A percentile compares a stretch with the other conserved stretches of the same genome.
phyloP scores from a whole-genome alignment of 2,329 filamentous ascomycete genomes.

The Trichoderma simmonsii region DNA sequence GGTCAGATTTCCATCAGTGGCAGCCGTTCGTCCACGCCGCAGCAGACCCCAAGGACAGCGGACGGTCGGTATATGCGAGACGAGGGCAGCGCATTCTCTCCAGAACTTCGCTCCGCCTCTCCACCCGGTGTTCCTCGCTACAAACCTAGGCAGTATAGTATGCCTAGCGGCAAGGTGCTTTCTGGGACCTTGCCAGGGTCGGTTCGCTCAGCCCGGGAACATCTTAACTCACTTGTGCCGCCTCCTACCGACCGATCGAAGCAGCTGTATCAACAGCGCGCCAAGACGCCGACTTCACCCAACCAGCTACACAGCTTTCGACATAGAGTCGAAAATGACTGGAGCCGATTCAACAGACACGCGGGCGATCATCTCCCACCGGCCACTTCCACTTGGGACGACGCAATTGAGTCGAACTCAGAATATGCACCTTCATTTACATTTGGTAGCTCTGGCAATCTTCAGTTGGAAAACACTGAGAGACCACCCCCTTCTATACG shows the following conservation, averaged over 20 bases:
- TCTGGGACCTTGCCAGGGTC: neutral
- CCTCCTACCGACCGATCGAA: neutral
- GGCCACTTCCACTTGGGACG: neutral
- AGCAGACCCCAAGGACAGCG: slow-evolving; percentile 7
- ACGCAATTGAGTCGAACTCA: neutral
- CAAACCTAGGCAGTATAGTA: slow-evolving; percentile 14
- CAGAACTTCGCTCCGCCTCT: slow-evolving; percentile 7
- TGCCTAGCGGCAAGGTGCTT: slow-evolving; percentile 2
- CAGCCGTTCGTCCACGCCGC: neutral
- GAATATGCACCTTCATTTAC: slow-evolving; percentile 7
- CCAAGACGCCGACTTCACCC: slow-evolving; percentile 5
- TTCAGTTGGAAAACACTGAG: neutral
- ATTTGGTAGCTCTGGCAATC: neutral
- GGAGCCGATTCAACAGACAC: slow-evolving; percentile 15
- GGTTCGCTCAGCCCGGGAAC: slow-evolving; percentile 17
- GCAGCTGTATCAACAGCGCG: neutral
- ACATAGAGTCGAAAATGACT: slow-evolving; percentile 12
- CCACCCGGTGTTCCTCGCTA: slow-evolving; percentile 16
- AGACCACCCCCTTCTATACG: neutral
- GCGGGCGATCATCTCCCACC: neutral
- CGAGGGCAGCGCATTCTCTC: neutral
- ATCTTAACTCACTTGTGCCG: neutral
- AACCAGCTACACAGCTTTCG: slow-evolving; percentile 12
- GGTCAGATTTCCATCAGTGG: slow-evolving; percentile 15
- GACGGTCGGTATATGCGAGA: slow-evolving; percentile 17